phyloP scores from a whole-genome alignment of 306 rosid genomes.

The Inga leiocalycina region DNA sequence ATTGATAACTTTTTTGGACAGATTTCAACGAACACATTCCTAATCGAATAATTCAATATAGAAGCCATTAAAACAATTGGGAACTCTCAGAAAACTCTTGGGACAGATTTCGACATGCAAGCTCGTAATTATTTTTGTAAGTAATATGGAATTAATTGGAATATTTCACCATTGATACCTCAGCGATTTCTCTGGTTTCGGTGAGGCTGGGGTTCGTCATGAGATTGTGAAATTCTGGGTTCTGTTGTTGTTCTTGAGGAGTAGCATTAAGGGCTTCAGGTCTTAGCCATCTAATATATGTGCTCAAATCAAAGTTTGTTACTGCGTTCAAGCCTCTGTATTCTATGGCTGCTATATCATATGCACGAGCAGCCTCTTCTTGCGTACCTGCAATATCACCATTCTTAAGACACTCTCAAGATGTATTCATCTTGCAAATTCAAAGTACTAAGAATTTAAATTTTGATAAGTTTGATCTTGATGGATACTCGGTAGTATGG shows the following conservation, averaged over 20 bases:
- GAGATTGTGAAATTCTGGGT: slow-evolving; percentile 26
- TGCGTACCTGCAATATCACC: slow-evolving; percentile 67
- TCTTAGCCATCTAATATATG: slow-evolving; percentile 78
- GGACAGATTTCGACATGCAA: background rate
- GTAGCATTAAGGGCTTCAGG: slow-evolving; percentile 49
- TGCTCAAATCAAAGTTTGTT: slow-evolving; percentile 86
- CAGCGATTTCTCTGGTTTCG: slow-evolving; percentile 34
- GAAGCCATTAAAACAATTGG: background rate
- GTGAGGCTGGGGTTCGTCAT: slow-evolving; percentile 33
- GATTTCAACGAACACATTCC: background rate
- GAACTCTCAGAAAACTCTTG: background rate
- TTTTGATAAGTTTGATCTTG: background rate
- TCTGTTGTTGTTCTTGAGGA: slow-evolving; percentile 44
- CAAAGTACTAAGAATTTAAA: background rate
- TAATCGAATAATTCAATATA: background rate
- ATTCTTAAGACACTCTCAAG: background rate
- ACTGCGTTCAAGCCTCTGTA: slow-evolving; percentile 88
- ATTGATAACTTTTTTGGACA: background rate
- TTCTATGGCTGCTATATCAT: slow-evolving; percentile 91
- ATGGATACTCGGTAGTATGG: too few species aligned
- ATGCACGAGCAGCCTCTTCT: slow-evolving; percentile 94
- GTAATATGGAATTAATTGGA: background rate
- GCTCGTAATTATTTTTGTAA: background rate
- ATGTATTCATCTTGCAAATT: background rate
- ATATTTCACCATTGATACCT: slow-evolving; percentile 8